These are phyloP conservation scores for Cicer chorassanicum DNA, from an alignment of 306 rosid genomes.

Conservation along the genomic window DNA sequence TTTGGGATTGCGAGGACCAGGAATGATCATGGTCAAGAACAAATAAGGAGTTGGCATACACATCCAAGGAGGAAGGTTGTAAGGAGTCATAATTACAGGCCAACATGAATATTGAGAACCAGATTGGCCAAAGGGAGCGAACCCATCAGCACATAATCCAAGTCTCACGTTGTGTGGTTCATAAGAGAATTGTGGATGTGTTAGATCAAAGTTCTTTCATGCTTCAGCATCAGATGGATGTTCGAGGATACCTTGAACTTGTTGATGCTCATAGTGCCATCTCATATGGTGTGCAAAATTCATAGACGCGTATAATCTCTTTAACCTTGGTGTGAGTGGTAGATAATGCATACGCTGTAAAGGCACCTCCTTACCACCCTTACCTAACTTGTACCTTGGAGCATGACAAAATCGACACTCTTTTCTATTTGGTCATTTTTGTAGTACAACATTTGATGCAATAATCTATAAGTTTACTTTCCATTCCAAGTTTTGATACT, in stretches of 20 bases:
- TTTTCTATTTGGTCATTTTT: not conserved
- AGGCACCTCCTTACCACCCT: too few relatives aligned
- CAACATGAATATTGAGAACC: not conserved
- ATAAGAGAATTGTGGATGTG: not conserved
- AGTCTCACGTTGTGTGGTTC: not conserved
- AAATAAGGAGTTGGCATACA: too few relatives aligned
- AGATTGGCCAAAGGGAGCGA: not conserved
- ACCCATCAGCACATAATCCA: not conserved
- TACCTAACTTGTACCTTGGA: too few relatives aligned
- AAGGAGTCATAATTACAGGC: not conserved
- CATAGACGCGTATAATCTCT: too few relatives aligned
- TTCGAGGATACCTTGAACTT: not conserved
- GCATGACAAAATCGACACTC: not conserved
- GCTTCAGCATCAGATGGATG: not conserved
- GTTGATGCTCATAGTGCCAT: not conserved
- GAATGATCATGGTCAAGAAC: too few relatives aligned
- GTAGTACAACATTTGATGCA: not conserved
- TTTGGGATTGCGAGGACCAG: too few relatives aligned
- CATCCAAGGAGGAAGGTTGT: too few relatives aligned
- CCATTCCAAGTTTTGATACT: not conserved
- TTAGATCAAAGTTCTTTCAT: slow-evolving; percentile 1
- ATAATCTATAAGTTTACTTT: not conserved
- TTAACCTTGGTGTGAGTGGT: too few relatives aligned
- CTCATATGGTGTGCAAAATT: not conserved
- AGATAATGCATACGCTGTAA: not conserved